phyloP scores from a whole-genome alignment of 192 early-diverging fungal species.

The Coemansia sp. region DNA sequence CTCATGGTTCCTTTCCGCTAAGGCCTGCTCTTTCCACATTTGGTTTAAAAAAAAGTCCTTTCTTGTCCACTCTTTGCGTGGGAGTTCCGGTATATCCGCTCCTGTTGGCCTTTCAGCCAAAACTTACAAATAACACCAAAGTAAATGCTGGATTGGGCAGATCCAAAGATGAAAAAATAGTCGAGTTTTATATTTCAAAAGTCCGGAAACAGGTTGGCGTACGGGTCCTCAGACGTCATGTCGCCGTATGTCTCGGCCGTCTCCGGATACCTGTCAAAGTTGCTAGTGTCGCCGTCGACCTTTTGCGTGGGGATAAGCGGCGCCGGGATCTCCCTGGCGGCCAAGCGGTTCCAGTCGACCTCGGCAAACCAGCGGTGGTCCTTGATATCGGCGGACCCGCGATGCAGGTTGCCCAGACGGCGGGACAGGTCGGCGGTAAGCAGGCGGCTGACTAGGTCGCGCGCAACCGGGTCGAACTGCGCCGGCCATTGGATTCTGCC shows the following conservation, averaged over 20 bases:
- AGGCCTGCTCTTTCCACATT: not conserved
- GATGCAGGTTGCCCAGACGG: slow-evolving; percentile 84
- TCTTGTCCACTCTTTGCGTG: not conserved
- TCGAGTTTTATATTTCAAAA: slow-evolving; percentile 52
- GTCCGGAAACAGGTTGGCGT: slow-evolving; percentile 70
- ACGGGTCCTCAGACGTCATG: slow-evolving; percentile 64
- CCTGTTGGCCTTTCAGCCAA: no score
- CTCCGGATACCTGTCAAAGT: slow-evolving; percentile 96
- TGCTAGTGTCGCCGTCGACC: slow-evolving; percentile 85
- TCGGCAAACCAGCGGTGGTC: slow-evolving; percentile 93
- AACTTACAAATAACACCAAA: no score
- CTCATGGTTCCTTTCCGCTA: no score
- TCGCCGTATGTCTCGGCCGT: slow-evolving; percentile 86
- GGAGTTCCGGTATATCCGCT: not conserved
- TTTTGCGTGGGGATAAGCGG: slow-evolving; percentile 82
- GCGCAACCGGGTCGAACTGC: slow-evolving; percentile 76
- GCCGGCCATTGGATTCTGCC: slow-evolving; percentile 84
- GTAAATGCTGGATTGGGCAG: no score
- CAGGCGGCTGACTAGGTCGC: slow-evolving; percentile 81
- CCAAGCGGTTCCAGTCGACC: slow-evolving; percentile 84
- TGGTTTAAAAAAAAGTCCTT: not conserved
- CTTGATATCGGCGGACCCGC: slow-evolving; percentile 88
- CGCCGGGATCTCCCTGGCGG: slow-evolving; percentile 69
- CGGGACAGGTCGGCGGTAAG: slow-evolving; percentile 79
- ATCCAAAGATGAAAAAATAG: no score